These are phyloP conservation scores for Neofusicoccum kwambonambiense DNA, from an alignment of 2,329 filamentous ascomycete species.

Conservation along the genomic window DNA sequence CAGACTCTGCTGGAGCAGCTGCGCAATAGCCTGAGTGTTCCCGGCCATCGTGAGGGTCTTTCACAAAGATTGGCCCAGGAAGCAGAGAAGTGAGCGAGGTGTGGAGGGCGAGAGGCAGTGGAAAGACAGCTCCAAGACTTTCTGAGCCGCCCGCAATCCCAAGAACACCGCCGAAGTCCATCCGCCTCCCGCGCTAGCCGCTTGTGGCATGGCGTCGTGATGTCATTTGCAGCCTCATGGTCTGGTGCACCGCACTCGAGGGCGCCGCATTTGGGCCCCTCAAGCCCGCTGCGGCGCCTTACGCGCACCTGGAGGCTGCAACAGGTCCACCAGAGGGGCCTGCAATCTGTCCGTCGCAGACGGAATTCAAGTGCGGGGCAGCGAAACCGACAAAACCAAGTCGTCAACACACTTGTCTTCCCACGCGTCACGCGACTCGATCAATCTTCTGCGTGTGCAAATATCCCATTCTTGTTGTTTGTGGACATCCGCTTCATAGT, in stretches of 20 bases:
- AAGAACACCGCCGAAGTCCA: not conserved
- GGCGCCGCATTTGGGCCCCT: too few species aligned
- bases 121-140: conserved; percentile 18
- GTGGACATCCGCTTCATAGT: too few species aligned
- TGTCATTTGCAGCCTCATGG: not conserved
- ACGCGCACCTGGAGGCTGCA: too few species aligned
- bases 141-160: conserved; percentile 4
- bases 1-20: conserved; percentile 86
- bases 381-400: not conserved
- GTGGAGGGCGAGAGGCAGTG: not conserved
- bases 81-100: not conserved
- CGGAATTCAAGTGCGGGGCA: not conserved
- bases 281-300: too few species aligned
- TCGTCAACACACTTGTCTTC: not conserved
- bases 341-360: too few species aligned
- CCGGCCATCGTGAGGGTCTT: conserved; percentile 52
- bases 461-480: too few species aligned
- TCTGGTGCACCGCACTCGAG: too few species aligned
- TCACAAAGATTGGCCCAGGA: conserved; percentile 2
- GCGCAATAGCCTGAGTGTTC: conserved; percentile 65
- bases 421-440: not conserved
- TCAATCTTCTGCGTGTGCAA: not conserved
- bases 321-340: too few species aligned
- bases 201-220: not conserved
- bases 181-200: not conserved